Percentiles rank a stretch among this genome's conserved stretches.
phyloP scores from a whole-genome alignment of 2,329 filamentous ascomycete species.

The Trichocomaceae sp. region DNA sequence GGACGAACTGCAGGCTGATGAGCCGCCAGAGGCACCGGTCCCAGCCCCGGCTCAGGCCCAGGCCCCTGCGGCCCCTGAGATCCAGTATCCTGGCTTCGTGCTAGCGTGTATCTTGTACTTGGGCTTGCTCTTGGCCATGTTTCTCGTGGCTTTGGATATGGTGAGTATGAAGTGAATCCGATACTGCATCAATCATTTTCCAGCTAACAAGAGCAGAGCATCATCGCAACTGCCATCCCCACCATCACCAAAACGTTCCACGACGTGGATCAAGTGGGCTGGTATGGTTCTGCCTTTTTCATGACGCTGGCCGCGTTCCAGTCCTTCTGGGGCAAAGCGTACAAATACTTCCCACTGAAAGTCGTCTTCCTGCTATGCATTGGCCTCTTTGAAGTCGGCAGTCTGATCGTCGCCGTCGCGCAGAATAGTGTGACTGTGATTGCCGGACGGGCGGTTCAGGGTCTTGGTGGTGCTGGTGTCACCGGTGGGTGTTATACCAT shows the following conservation, averaged over 20 bases:
- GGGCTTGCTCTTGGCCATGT: constrained; percentile 31
- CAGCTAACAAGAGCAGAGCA: constrained; percentile 18
- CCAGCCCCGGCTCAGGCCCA: no score
- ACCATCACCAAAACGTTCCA: constrained; percentile 20
- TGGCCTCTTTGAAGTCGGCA: constrained; percentile 36
- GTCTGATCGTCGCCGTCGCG: constrained; percentile 33
- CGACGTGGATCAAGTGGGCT: constrained; percentile 25
- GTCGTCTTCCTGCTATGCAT: constrained; percentile 29
- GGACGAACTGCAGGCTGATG: no score
- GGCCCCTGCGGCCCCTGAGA: no score
- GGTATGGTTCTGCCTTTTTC: constrained; percentile 32
- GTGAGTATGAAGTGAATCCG: neutral
- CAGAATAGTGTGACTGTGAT: constrained; percentile 27
- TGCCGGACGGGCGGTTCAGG: constrained; percentile 31
- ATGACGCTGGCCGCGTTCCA: constrained; percentile 28
- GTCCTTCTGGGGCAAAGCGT: constrained; percentile 25
- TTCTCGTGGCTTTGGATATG: constrained; percentile 31
- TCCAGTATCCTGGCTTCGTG: no score
- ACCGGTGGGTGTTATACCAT: constrained; percentile 22
- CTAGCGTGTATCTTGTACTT: constrained; percentile 5
- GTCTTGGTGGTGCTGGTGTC: constrained; percentile 28
- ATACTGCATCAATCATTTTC: constrained; percentile 16
- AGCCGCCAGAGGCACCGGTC: no score
- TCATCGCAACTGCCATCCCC: constrained; percentile 27
- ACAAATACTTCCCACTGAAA: constrained; percentile 26